phyloP scores from a whole-genome alignment of 1,284 basidiomycete species.

The Puccinia hordei region DNA sequence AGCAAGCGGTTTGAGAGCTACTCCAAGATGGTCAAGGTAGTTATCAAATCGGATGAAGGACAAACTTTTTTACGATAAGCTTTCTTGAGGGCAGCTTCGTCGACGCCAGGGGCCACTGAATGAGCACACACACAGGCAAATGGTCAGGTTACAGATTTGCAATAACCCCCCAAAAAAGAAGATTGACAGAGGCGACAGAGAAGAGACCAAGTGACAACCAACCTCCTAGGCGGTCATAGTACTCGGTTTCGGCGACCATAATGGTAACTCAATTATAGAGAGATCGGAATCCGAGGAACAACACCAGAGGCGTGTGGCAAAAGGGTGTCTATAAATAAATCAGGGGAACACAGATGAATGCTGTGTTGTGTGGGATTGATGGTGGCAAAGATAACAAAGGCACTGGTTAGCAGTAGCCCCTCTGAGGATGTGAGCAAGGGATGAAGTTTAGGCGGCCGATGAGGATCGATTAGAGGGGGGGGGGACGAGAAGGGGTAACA shows the following conservation, averaged over 20 bases:
- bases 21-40: conserved; percentile 20
- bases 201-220: too few relatives aligned
- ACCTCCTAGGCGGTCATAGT: conserved; percentile 36
- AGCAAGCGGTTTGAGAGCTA: conserved; percentile 8
- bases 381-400: not conserved
- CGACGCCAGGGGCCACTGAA: conserved; percentile 33
- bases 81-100: conserved; percentile 59
- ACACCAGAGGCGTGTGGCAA: not conserved
- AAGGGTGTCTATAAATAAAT: not conserved
- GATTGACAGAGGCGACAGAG: not conserved
- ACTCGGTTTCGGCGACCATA: conserved; percentile 47
- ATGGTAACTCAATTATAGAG: conserved; percentile 7
- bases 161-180: not conserved
- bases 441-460: not conserved
- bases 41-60: not conserved
- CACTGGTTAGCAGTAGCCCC: not conserved
- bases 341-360: not conserved
- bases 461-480: not conserved
- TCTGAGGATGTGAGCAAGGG: too few relatives aligned
- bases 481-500: not conserved
- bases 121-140: not conserved
- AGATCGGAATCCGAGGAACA: not conserved
- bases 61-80: conserved; percentile 88
- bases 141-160: not conserved
- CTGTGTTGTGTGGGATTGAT: not conserved